These are phyloP conservation scores for Fraxinus cuspidata DNA, from an alignment of 257 asterid genomes.

Conservation along the genomic window DNA sequence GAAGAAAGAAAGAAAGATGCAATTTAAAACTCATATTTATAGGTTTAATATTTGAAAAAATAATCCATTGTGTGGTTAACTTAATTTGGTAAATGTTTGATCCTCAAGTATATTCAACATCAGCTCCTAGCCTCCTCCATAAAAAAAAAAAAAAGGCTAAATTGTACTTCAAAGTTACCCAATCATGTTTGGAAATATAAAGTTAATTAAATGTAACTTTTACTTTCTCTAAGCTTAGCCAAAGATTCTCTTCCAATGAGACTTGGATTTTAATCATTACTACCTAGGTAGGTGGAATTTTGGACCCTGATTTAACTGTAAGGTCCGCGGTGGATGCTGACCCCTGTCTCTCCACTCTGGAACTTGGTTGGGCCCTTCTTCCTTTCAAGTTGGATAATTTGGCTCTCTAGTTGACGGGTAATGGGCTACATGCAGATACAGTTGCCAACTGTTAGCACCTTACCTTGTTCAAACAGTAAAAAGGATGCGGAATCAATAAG, in stretches of 20 bases:
- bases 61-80: neutral
- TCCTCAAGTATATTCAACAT: neutral
- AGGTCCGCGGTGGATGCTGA: neutral
- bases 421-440: neutral
- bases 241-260: neutral
- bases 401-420: neutral
- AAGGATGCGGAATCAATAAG: neutral
- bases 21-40: neutral
- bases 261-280: neutral
- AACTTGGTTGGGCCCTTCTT: neutral
- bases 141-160: too few species aligned
- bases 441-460: neutral
- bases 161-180: neutral
- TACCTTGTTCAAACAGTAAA: neutral
- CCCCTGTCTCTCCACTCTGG: neutral
- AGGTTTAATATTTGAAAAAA: neutral
- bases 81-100: neutral
- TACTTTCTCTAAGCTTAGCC: neutral
- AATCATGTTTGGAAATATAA: neutral
- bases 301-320: neutral
- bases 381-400: neutral
- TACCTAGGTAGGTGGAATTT: neutral
- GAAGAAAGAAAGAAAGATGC: neutral
- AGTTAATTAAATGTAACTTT: neutral
- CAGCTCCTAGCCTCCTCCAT: neutral